Base-by-base conservation (phyloP, 768 basidiomycete genomes). In the Terana coerulea region DNA sequence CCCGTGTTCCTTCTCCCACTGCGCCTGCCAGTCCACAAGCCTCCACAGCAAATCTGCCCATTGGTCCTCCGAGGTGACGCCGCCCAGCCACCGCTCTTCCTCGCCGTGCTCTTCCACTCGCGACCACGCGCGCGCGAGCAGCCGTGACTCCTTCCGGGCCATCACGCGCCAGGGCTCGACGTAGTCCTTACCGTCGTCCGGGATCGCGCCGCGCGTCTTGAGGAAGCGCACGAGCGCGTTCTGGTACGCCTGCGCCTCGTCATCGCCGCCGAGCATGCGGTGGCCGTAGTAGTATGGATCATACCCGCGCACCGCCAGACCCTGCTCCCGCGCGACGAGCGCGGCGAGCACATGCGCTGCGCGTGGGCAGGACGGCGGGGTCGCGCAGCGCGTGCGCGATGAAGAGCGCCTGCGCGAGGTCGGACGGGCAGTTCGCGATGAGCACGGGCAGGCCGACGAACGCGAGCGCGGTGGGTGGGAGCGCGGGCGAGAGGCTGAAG, bases 271-370 rank as follows among this genome's bases (percentile, higher is more conserved):
- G 24, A 75, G 56, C 59, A 79, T 68, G 36, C 63, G 60, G 59
- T 84, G 80, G 0, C 81, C 82, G 47, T 72, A 56, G 21, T 62
- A 52, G 55, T 77, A 77, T 0, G 79, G 80, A 53, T 84, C 77
- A 29, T 67, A 67, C 8, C 79, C 80, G 19, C 59, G 59, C 6
- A 61, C 59, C n/a, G 72, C 67, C 26, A 77, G 54, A 5, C 53
- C 55, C 21, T 70, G 69, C 60, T 82, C 81, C 21, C 67, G 64
- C 12, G 28, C 56, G 9, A 70, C 70, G 36, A 82, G 67, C 31
- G 74, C 71, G 17, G 50, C 43, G 24, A 80, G 61, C 51, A 79
- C 59, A 10, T 67, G 66, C 10, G 65, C 64, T n/a, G 15, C 75
- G 71, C 1, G 69, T 52, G 1, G 72, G 71, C 0, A 84, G 69